A percentile compares a stretch with the other conserved stretches of the same genome.
Evolutionary conservation across 768 basidiomycete species (phyloP).

Genomic region (Agaricus subrufescens): DNA sequence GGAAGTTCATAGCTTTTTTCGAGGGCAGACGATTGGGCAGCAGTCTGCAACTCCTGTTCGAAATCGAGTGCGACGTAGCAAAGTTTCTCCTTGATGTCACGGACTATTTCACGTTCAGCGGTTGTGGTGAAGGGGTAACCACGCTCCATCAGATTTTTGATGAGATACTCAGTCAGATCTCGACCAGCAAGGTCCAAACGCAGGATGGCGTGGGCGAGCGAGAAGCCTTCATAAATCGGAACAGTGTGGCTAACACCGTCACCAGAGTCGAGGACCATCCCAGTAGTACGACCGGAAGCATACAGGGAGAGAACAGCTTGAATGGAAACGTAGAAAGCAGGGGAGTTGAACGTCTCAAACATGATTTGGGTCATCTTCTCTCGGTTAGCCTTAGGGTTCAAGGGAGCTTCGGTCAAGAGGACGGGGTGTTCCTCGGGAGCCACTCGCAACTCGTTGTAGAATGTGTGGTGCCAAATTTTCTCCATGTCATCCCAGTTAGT

Average conservation of each 20-base stretch:
- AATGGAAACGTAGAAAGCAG: slow-evolving; percentile 89
- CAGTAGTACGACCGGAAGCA: slow-evolving; percentile 92
- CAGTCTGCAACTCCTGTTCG: slow-evolving; percentile 89
- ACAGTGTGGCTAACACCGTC: slow-evolving; percentile 97
- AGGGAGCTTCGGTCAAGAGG: slow-evolving; percentile 87
- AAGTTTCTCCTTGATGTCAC: slow-evolving; percentile 97
- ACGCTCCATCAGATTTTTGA: slow-evolving; percentile 85
- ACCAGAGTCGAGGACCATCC: slow-evolving; percentile 93
- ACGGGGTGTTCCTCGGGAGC: slow-evolving; percentile 93
- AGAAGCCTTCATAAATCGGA: slow-evolving; percentile 93
- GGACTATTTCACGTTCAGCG: slow-evolving; percentile 90
- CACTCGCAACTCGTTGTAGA: slow-evolving; percentile 93
- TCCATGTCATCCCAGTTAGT: slow-evolving; percentile 99
- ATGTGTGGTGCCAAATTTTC: slow-evolving; percentile 98
- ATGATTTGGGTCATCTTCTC: slow-evolving; percentile 97
- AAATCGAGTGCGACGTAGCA: slow-evolving; percentile 95
- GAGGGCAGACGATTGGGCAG: slow-evolving; percentile 81
- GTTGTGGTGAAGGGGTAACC: slow-evolving; percentile 94
- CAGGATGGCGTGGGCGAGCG: slow-evolving; percentile 88
- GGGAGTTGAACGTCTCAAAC: slow-evolving; percentile 94
- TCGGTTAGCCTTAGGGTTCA: slow-evolving; percentile 90
- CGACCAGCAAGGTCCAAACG: slow-evolving; percentile 92
- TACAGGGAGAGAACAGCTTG: slow-evolving; percentile 90
- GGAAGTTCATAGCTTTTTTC: slow-evolving; percentile 92
- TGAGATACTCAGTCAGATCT: slow-evolving; percentile 80